Evolutionary conservation across 164 flowering plant genomes (phyloP).

Genomic region (Buxus sempervirens): DNA sequence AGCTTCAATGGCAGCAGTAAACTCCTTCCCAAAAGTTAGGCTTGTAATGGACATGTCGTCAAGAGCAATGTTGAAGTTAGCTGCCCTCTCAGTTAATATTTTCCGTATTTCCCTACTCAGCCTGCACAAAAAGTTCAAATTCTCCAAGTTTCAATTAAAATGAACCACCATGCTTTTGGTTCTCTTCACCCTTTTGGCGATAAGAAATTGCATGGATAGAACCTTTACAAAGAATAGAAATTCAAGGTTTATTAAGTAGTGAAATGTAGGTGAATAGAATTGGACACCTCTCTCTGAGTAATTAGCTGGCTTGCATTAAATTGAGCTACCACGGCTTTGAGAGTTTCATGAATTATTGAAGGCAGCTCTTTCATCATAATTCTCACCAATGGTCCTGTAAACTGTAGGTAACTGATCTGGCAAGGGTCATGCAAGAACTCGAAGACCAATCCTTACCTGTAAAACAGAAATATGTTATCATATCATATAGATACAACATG

Average conservation of each 20-base stretch:
- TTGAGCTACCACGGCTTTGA: slow-evolving; percentile 90
- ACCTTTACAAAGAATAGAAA: too few species aligned
- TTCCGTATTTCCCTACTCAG: slow-evolving; percentile 62
- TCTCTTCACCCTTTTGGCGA: not conserved
- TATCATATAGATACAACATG: too few species aligned
- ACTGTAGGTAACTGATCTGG: slow-evolving; percentile 65
- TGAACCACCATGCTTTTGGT: not conserved
- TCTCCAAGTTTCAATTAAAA: not conserved
- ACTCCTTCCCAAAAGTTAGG: slow-evolving; percentile 54
- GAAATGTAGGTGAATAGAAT: too few species aligned
- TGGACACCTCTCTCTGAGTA: slow-evolving; percentile 78
- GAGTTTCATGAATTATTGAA: slow-evolving; percentile 80
- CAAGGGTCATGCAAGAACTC: slow-evolving; percentile 82
- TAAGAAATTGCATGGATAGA: too few species aligned
- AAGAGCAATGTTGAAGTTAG: slow-evolving; percentile 49
- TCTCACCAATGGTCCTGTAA: slow-evolving; percentile 75
- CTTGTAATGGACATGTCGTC: slow-evolving; percentile 63
- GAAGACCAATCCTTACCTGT: slow-evolving; percentile 82
- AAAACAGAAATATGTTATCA: not conserved
- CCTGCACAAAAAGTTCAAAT: slow-evolving; percentile 19
- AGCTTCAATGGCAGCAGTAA: slow-evolving; percentile 60
- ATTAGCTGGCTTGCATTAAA: slow-evolving; percentile 90
- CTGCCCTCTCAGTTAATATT: slow-evolving; percentile 49
- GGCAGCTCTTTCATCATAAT: slow-evolving; percentile 80
- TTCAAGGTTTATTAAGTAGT: too few species aligned